phyloP scores from a whole-genome alignment of 2,329 filamentous ascomycete genomes.

The Talaromyces sp. region DNA sequence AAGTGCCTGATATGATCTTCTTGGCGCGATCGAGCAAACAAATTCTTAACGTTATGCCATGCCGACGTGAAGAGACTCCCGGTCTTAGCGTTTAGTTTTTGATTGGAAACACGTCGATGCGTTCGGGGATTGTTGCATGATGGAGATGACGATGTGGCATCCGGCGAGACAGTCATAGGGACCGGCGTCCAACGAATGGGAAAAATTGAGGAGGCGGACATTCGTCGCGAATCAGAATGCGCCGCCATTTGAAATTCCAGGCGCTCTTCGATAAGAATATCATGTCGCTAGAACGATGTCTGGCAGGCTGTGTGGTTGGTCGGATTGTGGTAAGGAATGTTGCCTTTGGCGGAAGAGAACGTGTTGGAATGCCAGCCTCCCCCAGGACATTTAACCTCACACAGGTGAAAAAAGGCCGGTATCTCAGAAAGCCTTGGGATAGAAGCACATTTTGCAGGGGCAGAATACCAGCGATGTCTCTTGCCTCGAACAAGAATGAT shows the following conservation, averaged over 20 bases:
- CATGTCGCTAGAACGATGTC: not conserved
- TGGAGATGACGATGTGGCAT: slow-evolving; percentile 8
- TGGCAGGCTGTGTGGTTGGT: slow-evolving; percentile 13
- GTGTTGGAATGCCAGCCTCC: slow-evolving; percentile 17
- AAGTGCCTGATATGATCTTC: not conserved
- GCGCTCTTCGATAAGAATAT: slow-evolving; percentile 6
- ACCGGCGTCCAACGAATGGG: slow-evolving; percentile 15
- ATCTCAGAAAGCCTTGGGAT: not conserved
- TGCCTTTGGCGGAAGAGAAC: not conserved
- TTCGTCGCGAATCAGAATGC: slow-evolving; percentile 7
- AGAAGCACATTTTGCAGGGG: not conserved
- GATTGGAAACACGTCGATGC: not conserved
- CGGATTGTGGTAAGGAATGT: slow-evolving; percentile 14
- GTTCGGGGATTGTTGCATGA: slow-evolving; percentile 1
- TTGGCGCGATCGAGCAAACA: not conserved
- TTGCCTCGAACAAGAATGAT: slow-evolving; percentile 15
- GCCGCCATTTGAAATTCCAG: slow-evolving; percentile 9
- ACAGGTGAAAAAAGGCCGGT: slow-evolving; percentile 5
- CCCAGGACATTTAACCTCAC: not conserved
- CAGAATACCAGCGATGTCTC: slow-evolving; percentile 1
- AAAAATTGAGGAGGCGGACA: slow-evolving; percentile 16
- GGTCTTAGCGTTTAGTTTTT: not conserved
- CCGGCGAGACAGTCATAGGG: slow-evolving; percentile 8
- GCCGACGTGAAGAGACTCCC: not conserved
- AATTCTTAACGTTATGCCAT: slow-evolving; percentile 1